These are phyloP conservation scores for Trichoderma lentiforme DNA, from an alignment of 2,329 filamentous ascomycete species.

Conservation along the genomic window DNA sequence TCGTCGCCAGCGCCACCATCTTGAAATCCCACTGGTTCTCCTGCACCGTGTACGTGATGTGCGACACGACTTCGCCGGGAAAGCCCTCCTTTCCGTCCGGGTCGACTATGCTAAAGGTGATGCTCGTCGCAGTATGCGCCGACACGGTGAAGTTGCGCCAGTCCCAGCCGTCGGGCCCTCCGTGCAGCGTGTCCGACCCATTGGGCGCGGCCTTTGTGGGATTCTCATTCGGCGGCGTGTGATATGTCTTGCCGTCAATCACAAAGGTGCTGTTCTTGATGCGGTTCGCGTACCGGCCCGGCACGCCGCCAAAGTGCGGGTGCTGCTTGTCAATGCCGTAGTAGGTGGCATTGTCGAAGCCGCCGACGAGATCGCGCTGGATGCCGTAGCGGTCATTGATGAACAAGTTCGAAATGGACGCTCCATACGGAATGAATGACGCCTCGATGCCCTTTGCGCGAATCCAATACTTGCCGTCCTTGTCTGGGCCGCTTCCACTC, in stretches of 20 bases:
- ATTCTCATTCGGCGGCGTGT: constrained; percentile 63
- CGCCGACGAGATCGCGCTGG: constrained; percentile 66
- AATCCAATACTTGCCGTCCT: constrained; percentile 69
- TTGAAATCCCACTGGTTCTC: constrained; percentile 68
- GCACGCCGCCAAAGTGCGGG: constrained; percentile 69
- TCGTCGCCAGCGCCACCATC: constrained; percentile 68
- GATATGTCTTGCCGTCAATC: constrained; percentile 60
- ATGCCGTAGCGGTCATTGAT: constrained; percentile 67
- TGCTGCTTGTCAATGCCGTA: constrained; percentile 64
- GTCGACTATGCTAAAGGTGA: constrained; percentile 74
- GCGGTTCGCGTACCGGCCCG: constrained; percentile 75
- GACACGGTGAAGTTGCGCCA: constrained; percentile 74
- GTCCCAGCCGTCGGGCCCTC: constrained; percentile 70
- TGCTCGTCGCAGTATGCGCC: constrained; percentile 61
- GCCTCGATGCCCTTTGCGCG: constrained; percentile 63
- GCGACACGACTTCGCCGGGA: constrained; percentile 71
- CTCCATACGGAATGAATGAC: constrained; percentile 71
- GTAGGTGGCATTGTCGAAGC: constrained; percentile 72
- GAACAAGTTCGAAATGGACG: constrained; percentile 68
- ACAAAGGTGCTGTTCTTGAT: constrained; percentile 73
- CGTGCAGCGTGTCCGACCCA: constrained; percentile 64
- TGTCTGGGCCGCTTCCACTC: constrained; percentile 42
- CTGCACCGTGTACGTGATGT: constrained; percentile 69
- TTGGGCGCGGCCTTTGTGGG: constrained; percentile 47
- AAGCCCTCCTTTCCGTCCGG: constrained; percentile 72